Evolutionary conservation across 2,329 filamentous ascomycete genomes (phyloP).

Genomic region (Colletotrichum sp.): DNA sequence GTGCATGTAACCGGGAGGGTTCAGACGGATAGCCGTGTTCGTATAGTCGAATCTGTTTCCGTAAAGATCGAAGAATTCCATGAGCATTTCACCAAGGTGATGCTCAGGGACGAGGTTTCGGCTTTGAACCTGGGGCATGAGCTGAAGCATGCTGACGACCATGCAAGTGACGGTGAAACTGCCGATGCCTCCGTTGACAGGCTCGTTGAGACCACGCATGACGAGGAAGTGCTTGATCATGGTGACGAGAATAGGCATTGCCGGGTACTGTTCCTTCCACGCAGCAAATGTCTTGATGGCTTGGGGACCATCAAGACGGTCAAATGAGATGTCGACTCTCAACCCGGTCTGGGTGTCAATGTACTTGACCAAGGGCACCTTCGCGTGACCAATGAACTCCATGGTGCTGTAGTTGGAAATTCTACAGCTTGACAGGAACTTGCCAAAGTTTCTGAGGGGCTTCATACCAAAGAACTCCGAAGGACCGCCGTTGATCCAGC

Average conservation of each 20-base stretch:
- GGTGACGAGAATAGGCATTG: conserved; percentile 85
- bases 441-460: conserved; percentile 67
- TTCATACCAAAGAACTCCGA: conserved; percentile 56
- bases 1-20: conserved; percentile 74
- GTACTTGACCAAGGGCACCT: conserved; percentile 93
- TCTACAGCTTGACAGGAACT: conserved; percentile 58
- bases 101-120: conserved; percentile 62
- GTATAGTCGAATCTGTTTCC: conserved; percentile 80
- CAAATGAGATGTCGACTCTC: conserved; percentile 92
- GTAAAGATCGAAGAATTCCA: conserved; percentile 90
- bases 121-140: conserved; percentile 74
- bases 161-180: conserved; percentile 95
- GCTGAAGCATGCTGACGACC: conserved; percentile 85
- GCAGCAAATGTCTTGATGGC: conserved; percentile 81
- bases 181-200: conserved; percentile 87
- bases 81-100: conserved; percentile 80
- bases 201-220: conserved; percentile 91
- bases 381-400: conserved; percentile 75
- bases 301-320: conserved; percentile 82
- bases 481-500: conserved; percentile 40
- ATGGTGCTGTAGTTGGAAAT: conserved; percentile 66
- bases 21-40: conserved; percentile 75
- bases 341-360: conserved; percentile 79
- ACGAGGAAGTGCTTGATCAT: conserved; percentile 91
- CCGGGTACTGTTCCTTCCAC: conserved; percentile 82